Evolutionary conservation across 768 basidiomycete genomes (phyloP).

Genomic region (Macrolepiota fuliginosa): DNA sequence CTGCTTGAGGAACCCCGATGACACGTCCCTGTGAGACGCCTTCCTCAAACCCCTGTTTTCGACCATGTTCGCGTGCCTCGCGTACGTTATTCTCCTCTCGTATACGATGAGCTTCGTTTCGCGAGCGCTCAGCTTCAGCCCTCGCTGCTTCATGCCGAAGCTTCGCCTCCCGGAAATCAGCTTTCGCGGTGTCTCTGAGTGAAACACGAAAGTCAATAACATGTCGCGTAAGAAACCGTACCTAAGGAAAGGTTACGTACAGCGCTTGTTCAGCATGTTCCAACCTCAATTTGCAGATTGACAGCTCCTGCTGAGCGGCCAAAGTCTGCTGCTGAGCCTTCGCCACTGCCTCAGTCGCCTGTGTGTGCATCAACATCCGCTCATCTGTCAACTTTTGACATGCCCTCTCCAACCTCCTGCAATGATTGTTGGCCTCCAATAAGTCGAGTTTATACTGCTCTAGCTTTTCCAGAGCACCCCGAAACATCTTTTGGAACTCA

Average conservation of each 20-base stretch:
- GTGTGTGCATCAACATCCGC: conserved; percentile 2
- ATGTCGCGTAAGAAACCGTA: background rate
- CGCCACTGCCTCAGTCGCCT: background rate
- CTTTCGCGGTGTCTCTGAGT: background rate
- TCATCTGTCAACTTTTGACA: conserved; percentile 8
- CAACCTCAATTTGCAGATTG: conserved; percentile 2
- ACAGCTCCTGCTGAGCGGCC: conserved; percentile 3
- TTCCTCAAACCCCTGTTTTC: conserved; percentile 7
- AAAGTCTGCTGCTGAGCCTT: background rate
- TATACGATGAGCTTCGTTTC: background rate
- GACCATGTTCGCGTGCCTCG: conserved; percentile 9
- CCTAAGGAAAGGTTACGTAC: background rate
- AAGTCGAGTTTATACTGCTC: background rate
- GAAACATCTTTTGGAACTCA: background rate
- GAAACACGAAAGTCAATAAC: background rate
- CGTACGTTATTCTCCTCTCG: conserved; percentile 5
- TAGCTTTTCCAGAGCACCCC: background rate
- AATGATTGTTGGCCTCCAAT: conserved; percentile 3
- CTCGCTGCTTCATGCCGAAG: background rate
- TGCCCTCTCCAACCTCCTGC: conserved; percentile 4
- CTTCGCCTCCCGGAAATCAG: background rate
- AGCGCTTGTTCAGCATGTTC: conserved; percentile 5
- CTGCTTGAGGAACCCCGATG: background rate
- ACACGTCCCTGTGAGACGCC: background rate
- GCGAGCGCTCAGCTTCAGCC: background rate